Base-by-base conservation (phyloP, 768 basidiomycete species). In the Russula sp. region DNA sequence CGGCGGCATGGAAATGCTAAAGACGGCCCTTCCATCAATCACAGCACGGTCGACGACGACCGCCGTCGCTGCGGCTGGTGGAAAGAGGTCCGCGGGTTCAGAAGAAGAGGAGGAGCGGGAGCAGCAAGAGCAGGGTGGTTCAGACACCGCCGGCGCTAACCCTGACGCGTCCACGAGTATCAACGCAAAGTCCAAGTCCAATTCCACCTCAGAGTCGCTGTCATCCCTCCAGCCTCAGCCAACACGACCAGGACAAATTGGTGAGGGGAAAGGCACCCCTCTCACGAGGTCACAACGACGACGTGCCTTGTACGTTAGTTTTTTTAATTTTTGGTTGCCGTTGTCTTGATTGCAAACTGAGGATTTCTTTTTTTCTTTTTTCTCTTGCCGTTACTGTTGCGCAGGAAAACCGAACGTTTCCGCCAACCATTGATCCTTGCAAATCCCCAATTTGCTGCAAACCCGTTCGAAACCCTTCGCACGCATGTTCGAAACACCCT, bases 401-500 rank as follows among this genome's bases (percentile, higher is more conserved):
- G 11, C 70, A 92, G 91, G 20, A 77, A 86, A 72, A 66, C 80
- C 65, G 90, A 93, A 71, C 82, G 79, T 57, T 75, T 88, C 32
- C 79, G 90, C 63, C 84, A 87, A 62, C 89, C 88, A 10, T 75
- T 86, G 65, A 84, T 92, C 45, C 77, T 88, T 35, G 77, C 83
- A 22, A 86, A 85, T 68, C 78, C 86, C 6, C 80, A 82, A 44
- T 92, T 85, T 70, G 73, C 82, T 10, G 74, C 80, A 37, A 87
- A 86, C 69, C 91, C 91, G 1, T 92, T 92, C 71, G 77, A 85
- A 68, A 86, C 88, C 1, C 88, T 92, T 68, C 85, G 89, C 6
- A 86, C 80, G 4, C 91, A 93, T 71, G 88, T 86, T 2, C 80
- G 86, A 71, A 92, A 92, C 70, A 90, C 91, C 0, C 77, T 91